phyloP scores from a whole-genome alignment of 208 protist genomes.

The Leishmania aethiopica region DNA sequence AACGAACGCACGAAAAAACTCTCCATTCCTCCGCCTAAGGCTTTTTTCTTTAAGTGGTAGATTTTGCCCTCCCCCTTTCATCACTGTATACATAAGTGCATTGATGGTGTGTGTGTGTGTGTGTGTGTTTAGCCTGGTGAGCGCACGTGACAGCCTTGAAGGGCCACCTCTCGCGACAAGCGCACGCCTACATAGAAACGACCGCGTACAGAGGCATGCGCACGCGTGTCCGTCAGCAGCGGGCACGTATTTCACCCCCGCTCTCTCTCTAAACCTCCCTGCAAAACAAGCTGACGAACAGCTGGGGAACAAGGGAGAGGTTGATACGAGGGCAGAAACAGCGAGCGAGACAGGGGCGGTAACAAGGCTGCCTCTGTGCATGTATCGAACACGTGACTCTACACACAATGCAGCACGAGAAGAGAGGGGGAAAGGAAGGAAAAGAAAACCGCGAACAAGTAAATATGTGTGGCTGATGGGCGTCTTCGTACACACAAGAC shows the following conservation, averaged over 20 bases:
- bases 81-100: neutral
- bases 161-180: neutral
- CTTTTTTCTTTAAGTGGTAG: neutral
- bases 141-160: neutral
- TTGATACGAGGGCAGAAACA: neutral
- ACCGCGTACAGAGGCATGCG: too few species aligned
- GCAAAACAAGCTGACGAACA: neutral
- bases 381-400: neutral
- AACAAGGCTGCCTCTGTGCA: neutral
- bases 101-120: neutral
- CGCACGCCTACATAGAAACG: too few species aligned
- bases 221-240: neutral
- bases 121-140: neutral
- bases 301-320: neutral
- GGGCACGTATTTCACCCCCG: neutral
- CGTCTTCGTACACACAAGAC: neutral
- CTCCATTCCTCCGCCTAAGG: too few species aligned
- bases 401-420: neutral
- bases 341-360: neutral
- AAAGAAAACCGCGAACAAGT: slow-evolving; percentile 17
- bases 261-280: neutral
- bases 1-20: neutral
- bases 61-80: neutral
- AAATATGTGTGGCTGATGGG: neutral
- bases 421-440: slow-evolving; percentile 2